Evolutionary conservation across 345 rosid genomes (phyloP), one percentile per base, ranked within the genome.

Genomic region (Acer campestre): DNA sequence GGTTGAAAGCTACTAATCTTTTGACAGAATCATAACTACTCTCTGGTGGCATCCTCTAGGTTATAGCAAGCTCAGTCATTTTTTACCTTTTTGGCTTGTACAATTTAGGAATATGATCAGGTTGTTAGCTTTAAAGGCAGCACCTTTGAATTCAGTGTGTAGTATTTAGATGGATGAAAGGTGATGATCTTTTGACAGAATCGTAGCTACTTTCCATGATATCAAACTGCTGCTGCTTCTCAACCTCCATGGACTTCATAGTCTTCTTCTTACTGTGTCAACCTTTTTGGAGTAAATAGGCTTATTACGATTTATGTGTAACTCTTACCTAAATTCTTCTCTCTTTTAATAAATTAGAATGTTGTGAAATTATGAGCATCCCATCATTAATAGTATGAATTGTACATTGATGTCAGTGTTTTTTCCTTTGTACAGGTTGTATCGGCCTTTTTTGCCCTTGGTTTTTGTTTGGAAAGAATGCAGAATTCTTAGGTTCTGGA

Each of bases 361-460:
- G 35, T 22, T 22, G 53, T 14, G 17, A 72, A 55, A 14, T 40
- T 22, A 14, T 72, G 51, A 12, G 17, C 12, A 31, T 7, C 29
- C 12, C 7, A 7, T 46, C 12, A n/a, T 29, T 16, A 18, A 27
- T 9, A 62, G 25, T 64, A 14, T 11, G 77, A 40, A 35, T 68
- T 67, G 27, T 69, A 20, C 10, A n/a, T 44, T 71, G 48, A 70
- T 18, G 48, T 55, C 59, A 17, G 13, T 70, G n/a, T 79, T 62
- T 22, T 58, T 61, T 48, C 65, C 51, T n/a, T 56, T 84, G 75
- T 76, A 56, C 84, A 95, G 98, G 98, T 80, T 86, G 78, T 68
- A 78, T 95, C 59, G 98, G 95, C 61, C 88, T 93, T 73, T 86
- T 92, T 61, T 93, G 94, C 73, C 98, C 98, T 27, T 95, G 98